Evolutionary conservation across 441 rosid species (phyloP).

Genomic region (Macaranga tanarius): DNA sequence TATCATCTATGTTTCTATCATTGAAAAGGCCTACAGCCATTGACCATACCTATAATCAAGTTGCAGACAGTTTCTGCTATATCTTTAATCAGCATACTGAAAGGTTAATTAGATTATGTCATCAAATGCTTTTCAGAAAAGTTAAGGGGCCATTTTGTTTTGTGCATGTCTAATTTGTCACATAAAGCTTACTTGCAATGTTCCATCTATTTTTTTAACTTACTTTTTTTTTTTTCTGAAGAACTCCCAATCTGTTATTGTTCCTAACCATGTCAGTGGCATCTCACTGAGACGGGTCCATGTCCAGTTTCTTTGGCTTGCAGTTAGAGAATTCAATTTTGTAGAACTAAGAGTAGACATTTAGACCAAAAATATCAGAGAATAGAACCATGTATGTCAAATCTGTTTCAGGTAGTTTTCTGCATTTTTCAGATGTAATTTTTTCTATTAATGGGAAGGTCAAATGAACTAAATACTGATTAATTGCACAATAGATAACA

Average conservation of each 20-base stretch:
- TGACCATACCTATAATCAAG: conserved; percentile 12
- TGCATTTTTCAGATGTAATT: no score
- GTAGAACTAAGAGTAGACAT: no score
- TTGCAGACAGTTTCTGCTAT: conserved; percentile 1
- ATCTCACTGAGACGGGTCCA: no score
- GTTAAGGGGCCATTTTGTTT: background rate
- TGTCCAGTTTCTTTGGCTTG: no score
- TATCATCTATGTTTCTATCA: conserved; percentile 16
- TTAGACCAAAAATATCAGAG: no score
- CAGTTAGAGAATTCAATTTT: no score
- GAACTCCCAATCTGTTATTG: background rate
- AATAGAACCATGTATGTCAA: no score
- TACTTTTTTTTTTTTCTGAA: background rate
- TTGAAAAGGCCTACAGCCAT: conserved; percentile 12
- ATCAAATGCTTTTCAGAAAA: conserved; percentile 1
- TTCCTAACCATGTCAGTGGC: no score
- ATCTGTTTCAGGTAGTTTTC: no score
- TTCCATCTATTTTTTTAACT: background rate
- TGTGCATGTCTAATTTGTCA: background rate
- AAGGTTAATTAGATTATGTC: conserved; percentile 1
- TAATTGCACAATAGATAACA: no score
- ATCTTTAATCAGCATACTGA: background rate
- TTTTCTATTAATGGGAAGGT: no score
- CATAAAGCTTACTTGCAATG: conserved; percentile 6
- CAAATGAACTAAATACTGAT: no score